Conservation (phyloP, 1,139 yeast genomes). For the Candida glucosophila region DNA sequence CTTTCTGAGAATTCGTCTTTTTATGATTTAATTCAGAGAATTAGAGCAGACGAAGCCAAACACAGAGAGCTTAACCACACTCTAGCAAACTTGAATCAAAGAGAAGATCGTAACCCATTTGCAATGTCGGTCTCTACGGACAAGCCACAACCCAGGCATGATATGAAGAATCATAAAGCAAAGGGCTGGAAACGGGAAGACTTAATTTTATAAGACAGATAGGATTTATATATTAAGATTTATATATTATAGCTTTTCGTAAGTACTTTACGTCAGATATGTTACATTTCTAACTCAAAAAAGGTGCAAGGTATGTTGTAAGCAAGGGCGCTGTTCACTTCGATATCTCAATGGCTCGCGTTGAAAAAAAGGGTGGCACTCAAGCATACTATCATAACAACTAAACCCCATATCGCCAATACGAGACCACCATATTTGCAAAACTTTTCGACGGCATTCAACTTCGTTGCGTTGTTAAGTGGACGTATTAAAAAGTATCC, state of each 20-base stretch:
- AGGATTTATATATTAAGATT: neutral
- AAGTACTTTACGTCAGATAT: too few species aligned
- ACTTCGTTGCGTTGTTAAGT: constrained; percentile 21
- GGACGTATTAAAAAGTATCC: constrained; percentile 62
- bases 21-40: constrained; percentile 50
- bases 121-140: constrained; percentile 37
- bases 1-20: constrained; percentile 40
- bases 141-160: constrained; percentile 49
- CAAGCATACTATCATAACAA: constrained; percentile 73
- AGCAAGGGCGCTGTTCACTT: too few species aligned
- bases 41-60: constrained; percentile 62
- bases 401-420: constrained; percentile 65
- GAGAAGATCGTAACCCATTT: constrained; percentile 59
- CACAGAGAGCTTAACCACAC: constrained; percentile 76
- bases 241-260: constrained; percentile 1
- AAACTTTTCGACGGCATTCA: constrained; percentile 30
- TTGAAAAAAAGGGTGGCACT: constrained; percentile 64
- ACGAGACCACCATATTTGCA: constrained; percentile 53
- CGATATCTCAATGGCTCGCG: constrained; percentile 33
- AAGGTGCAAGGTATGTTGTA: too few species aligned
- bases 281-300: too few species aligned
- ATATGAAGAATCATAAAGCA: constrained; percentile 37
- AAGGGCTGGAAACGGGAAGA: constrained; percentile 64
- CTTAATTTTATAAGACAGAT: constrained; percentile 10
- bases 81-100: constrained; percentile 52